Evolutionary conservation across 139 green algal genomes (phyloP), one percentile per base, ranked within the genome.

Genomic region (Gonium pectorale): DNA sequence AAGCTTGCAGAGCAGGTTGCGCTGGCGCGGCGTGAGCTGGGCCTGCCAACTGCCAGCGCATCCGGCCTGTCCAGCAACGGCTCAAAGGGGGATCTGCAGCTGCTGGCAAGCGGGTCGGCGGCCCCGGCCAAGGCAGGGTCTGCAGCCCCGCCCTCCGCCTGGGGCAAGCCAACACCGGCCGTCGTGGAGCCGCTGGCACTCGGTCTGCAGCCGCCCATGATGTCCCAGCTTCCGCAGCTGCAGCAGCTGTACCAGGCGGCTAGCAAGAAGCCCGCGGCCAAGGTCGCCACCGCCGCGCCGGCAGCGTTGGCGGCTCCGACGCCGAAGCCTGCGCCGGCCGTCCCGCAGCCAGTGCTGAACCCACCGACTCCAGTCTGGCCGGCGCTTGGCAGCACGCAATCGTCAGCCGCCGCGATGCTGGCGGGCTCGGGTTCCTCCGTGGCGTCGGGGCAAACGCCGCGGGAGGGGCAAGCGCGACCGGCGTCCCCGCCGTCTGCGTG

Each of bases 1-100:
- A 81, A 90, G 87, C 66, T 93, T 22, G 73, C 67, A 6, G 86
- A 91, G 43, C 75, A 67, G 13, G 68, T 70, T 1, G 89, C 89
- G 35, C 86, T 81, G 46, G 85, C 81, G 38, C 74, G 85, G 43
- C 51, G 86, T 31, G 89, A 91, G 63, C 27, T 93, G 9, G 89
- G 85, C 27, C 46, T 85, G 31, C 64, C 77, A 35, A 41, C 33
- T 19, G 11, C 72, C 4, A 71, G 5, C n/a, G 24, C 70, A 3
- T 19, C n/a, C 15, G 31, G 46, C 31, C 33, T 74, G 15, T 9
- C 67, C 2, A 52, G 33, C 37, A 33, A 19, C 3, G 80, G 67
- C 19, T 79, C 67, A 38, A 86, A 86, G 38, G 66, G 66, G 6
- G 80, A 69, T 22, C 31, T 86, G 52, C 52, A 49, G 52, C 41